Evolutionary conservation across 371 early-diverging fungal genomes (phyloP), one percentile per base, ranked within the genome.

Genomic region (Saksenaea oblongispora): DNA sequence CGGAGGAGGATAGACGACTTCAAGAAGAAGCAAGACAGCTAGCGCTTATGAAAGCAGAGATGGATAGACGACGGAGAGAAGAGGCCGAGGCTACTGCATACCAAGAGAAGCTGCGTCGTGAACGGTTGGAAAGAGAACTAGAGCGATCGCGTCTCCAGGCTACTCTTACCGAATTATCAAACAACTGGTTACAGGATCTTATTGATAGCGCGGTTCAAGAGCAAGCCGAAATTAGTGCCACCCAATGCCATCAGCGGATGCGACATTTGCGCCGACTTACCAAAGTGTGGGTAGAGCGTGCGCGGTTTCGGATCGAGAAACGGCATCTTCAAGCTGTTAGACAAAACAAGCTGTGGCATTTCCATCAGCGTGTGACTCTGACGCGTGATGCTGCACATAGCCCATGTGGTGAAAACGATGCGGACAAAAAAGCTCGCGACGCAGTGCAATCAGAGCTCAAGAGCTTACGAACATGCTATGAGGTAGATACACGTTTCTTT

Each of bases 301-400:
- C 59, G 1, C 62, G 73, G 26, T 24, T 22, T 9, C 59, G 63
- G 5, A 62, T 73, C 15, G 31, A 51, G 17, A 62, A 69, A 18
- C 47, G 63, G 18, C 59, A 65, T 14, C 5, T 17, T 17, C 24
- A 31, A 2, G 62, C 55, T 8, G 27, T 53, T 13, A 58, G 54
- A 24, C 59, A 63, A 2, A 55, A 35, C 11, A 34, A 36, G 5
- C 34, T 61, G 5, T 65, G 61, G 63, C 65, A 47, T 24, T 47
- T 47, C 24, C 51, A 47, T 2, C 51, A 47, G 22, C 51, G 51
- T 10, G 51, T 47, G 10, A 47, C 51, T 2, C 5, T 22, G 5
- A 22, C 3, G 18, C 22, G 22, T 3, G 22, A 4, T 47, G 9
- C 26, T 22, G 24, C 10, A 18, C n/a, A n/a, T 8, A 22, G 5